Percentiles rank a stretch among this genome's conserved stretches.
Evolutionary conservation across 495 filamentous ascomycete species (phyloP).

Genomic region (Sporormia fimetaria): DNA sequence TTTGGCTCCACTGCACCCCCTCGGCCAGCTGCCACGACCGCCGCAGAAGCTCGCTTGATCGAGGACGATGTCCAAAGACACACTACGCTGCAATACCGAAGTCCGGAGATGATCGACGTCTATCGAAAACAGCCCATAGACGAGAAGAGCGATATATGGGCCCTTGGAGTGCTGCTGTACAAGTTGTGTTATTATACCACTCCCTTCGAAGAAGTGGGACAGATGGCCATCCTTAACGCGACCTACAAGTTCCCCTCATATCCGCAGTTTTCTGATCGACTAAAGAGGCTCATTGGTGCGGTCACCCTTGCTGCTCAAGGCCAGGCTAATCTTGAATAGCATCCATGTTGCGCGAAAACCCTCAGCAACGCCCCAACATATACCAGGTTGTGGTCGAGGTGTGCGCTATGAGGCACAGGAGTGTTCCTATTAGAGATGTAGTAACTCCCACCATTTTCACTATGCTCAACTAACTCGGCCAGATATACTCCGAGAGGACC

Average conservation of each 20-base stretch:
- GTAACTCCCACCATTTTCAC: slow-evolving; percentile 26
- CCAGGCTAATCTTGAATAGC: slow-evolving; percentile 39
- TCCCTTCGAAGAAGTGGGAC: slow-evolving; percentile 93
- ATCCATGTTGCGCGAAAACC: slow-evolving; percentile 82
- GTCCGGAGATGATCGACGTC: slow-evolving; percentile 97
- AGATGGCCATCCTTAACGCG: slow-evolving; percentile 96
- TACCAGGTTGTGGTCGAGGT: slow-evolving; percentile 82
- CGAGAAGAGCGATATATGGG: slow-evolving; percentile 99
- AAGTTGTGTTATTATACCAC: slow-evolving; percentile 99
- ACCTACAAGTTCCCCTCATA: slow-evolving; percentile 86
- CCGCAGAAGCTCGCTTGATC: slow-evolving; percentile 75
- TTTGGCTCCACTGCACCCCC: slow-evolving; percentile 88
- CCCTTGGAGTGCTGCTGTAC: slow-evolving; percentile 86
- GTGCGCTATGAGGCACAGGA: slow-evolving; percentile 77
- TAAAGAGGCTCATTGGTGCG: slow-evolving; percentile 87
- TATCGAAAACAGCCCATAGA: slow-evolving; percentile 94
- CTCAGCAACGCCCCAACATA: slow-evolving; percentile 75
- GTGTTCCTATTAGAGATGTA: slow-evolving; percentile 87
- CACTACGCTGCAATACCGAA: slow-evolving; percentile 93
- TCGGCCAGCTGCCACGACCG: slow-evolving; percentile 69
- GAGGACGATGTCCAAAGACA: slow-evolving; percentile 97
- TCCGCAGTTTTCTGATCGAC: slow-evolving; percentile 74
- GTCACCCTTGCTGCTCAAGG: neutral
- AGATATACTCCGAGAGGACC: slow-evolving; percentile 75
- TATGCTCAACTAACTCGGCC: slow-evolving; percentile 20